Conservation (phyloP, 169 alveolate genomes). For the Cyclospora cayetanensis region DNA sequence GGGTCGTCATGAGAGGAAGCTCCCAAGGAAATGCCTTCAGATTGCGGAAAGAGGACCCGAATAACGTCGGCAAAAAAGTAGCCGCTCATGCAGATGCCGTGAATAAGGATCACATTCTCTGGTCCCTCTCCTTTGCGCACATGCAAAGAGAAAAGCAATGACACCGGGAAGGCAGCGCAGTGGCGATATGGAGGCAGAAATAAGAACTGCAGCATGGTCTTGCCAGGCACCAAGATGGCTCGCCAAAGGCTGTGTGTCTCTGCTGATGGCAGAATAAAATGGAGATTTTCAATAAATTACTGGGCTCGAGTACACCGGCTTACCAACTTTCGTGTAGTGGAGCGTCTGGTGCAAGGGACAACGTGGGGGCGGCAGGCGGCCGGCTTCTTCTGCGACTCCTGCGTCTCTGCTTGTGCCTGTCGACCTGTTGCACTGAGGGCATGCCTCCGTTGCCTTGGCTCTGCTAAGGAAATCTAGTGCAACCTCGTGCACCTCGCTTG, state of each 20-base stretch:
- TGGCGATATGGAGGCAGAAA: background rate
- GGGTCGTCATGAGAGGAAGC: background rate
- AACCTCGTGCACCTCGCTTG: constrained; percentile 2
- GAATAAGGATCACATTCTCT: constrained; percentile 56
- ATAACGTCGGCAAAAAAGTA: constrained; percentile 59
- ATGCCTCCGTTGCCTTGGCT: background rate
- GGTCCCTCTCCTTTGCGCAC: constrained; percentile 47
- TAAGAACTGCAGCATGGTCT: background rate
- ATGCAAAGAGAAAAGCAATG: background rate
- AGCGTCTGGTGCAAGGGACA: constrained; percentile 35
- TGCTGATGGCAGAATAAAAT: background rate
- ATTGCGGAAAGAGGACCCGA: background rate
- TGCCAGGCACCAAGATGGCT: background rate
- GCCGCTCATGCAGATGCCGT: constrained; percentile 71
- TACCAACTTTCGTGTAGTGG: constrained; percentile 29
- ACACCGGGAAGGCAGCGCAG: background rate
- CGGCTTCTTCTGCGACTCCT: background rate
- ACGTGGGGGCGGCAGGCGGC: background rate
- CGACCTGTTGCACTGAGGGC: constrained; percentile 20
- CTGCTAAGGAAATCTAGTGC: constrained; percentile 28
- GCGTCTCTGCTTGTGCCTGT: background rate
- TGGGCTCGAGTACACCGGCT: background rate
- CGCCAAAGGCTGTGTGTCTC: too few species aligned
- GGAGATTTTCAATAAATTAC: background rate
- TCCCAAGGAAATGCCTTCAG: background rate